phyloP scores from a whole-genome alignment of 208 protist genomes.

The Acanthamoeba lenticulata region DNA sequence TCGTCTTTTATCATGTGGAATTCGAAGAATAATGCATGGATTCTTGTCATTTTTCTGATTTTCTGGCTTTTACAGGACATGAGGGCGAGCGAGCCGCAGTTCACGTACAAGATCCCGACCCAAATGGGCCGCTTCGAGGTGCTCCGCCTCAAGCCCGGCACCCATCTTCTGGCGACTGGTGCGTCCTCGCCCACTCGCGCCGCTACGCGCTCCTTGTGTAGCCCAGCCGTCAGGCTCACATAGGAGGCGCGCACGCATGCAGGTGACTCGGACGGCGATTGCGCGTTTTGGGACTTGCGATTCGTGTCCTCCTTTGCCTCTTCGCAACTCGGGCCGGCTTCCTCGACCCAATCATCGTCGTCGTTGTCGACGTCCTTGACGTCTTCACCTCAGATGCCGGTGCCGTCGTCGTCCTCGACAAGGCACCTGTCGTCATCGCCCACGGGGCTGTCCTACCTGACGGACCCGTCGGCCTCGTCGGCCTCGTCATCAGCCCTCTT shows the following conservation, averaged over 20 bases:
- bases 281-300: not conserved
- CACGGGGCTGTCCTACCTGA: not conserved
- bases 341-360: not conserved
- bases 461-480: not conserved
- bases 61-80: not conserved
- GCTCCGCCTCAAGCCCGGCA: not conserved
- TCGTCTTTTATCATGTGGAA: not conserved
- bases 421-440: not conserved
- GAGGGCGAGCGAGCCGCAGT: not conserved
- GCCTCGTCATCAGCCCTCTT: not conserved
- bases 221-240: too few relatives aligned
- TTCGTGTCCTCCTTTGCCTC: not conserved
- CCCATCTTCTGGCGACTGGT: not conserved
- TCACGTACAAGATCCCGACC: not conserved
- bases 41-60: not conserved
- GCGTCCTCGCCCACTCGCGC: not conserved
- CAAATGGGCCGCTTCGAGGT: slow-evolving; percentile 13
- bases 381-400: not conserved
- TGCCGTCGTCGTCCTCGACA: not conserved
- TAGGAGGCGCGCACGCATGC: too few relatives aligned
- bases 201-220: too few relatives aligned
- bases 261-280: slow-evolving; percentile 3
- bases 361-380: not conserved
- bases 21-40: not conserved
- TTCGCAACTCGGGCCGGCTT: not conserved